phyloP scores from a whole-genome alignment of 2,329 filamentous ascomycete genomes.

The Penicillium sumatraense region DNA sequence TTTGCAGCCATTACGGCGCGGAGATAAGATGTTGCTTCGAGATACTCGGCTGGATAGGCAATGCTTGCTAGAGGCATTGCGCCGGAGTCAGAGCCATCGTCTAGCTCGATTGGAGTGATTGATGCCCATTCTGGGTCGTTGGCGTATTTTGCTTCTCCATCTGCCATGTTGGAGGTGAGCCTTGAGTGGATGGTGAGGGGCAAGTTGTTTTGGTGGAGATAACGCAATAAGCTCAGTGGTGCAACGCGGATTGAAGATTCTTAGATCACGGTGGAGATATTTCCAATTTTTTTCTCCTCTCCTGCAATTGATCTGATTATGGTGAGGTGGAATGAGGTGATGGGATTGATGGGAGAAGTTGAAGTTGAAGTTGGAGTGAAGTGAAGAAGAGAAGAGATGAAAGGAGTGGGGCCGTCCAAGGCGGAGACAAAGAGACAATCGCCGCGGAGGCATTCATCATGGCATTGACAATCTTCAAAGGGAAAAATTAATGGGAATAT shows the following conservation, averaged over 20 bases:
- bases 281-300: no score
- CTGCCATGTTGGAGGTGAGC: neutral
- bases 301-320: no score
- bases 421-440: constrained; percentile 1
- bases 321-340: no score
- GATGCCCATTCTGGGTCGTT: constrained; percentile 81
- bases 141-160: constrained; percentile 54
- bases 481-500: no score
- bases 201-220: neutral
- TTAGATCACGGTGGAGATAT: no score
- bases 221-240: no score
- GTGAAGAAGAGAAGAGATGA: neutral
- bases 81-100: constrained; percentile 67
- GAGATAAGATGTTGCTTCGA: constrained; percentile 90
- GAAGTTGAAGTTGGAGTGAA: neutral
- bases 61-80: constrained; percentile 81
- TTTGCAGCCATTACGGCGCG: constrained; percentile 89
- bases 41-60: constrained; percentile 86
- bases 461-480: no score
- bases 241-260: no score
- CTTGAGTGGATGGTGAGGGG: neutral
- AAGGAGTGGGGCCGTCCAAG: neutral
- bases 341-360: neutral
- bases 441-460: neutral
- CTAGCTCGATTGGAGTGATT: constrained; percentile 78